These are phyloP conservation scores for Epichloe aotearoae DNA, from an alignment of 2,329 filamentous ascomycete genomes.

Conservation along the genomic window DNA sequence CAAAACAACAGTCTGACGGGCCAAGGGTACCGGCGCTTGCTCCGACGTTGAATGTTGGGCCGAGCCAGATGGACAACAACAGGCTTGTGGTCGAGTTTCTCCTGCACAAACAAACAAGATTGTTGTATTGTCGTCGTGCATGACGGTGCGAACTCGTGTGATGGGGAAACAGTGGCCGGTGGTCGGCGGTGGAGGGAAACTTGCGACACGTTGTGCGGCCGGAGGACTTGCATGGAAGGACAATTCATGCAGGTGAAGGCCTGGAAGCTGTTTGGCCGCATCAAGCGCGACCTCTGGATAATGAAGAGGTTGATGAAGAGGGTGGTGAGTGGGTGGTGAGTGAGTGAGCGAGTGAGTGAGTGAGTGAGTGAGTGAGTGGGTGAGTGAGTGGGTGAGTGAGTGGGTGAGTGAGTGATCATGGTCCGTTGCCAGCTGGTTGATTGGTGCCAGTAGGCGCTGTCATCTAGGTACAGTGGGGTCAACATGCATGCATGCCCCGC, in stretches of 20 bases:
- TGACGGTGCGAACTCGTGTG: neutral
- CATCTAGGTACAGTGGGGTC: neutral
- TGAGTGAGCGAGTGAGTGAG: too few relatives aligned
- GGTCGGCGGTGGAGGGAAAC: neutral
- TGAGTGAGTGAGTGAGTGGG: neutral
- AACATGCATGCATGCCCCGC: neutral
- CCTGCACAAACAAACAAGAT: neutral
- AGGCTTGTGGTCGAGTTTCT: neutral
- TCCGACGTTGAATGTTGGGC: neutral
- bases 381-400: neutral
- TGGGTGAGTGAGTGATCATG: neutral
- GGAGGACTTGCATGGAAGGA: neutral
- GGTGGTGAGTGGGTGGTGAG: too few relatives aligned
- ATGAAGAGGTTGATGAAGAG: too few relatives aligned
- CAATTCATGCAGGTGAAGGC: neutral
- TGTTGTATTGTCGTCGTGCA: neutral
- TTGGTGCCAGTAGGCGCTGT: neutral
- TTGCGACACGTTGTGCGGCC: too few relatives aligned
- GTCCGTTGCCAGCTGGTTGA: neutral
- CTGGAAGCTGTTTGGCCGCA: neutral
- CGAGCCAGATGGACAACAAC: neutral
- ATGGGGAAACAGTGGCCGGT: neutral
- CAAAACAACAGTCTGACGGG: neutral
- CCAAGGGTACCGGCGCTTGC: slow-evolving; percentile 1
- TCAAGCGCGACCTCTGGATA: neutral